phyloP scores from a whole-genome alignment of 805 yeast genomes.

The Wickerhamiella alocasiicola region DNA sequence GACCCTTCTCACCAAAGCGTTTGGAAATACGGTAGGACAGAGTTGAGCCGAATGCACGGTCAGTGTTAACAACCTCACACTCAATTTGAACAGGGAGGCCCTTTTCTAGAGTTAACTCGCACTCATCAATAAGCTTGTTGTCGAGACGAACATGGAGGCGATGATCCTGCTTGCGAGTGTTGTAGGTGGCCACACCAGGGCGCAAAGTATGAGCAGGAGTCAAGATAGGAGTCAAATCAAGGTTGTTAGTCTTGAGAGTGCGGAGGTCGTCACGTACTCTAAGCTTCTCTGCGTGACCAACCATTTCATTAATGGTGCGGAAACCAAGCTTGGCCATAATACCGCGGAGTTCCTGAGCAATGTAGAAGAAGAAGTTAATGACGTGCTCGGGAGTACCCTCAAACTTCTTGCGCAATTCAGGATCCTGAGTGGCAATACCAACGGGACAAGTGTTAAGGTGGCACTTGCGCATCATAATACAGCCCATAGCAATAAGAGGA shows the following conservation, averaged over 20 bases:
- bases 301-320: slow-evolving; percentile 95
- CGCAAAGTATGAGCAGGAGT: slow-evolving; percentile 95
- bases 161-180: slow-evolving; percentile 89
- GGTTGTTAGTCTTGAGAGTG: slow-evolving; percentile 78
- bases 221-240: slow-evolving; percentile 83
- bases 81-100: slow-evolving; percentile 95
- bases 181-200: slow-evolving; percentile 92
- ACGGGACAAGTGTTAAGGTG: slow-evolving; percentile 93
- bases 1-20: slow-evolving; percentile 80
- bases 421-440: slow-evolving; percentile 98
- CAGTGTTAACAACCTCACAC: slow-evolving; percentile 88
- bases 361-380: slow-evolving; percentile 90
- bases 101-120: slow-evolving; percentile 86
- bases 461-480: slow-evolving; percentile 92
- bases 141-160: slow-evolving; percentile 85
- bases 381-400: slow-evolving; percentile 97
- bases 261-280: slow-evolving; percentile 73
- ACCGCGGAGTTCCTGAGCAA: slow-evolving; percentile 80
- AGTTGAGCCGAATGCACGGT: slow-evolving; percentile 91
- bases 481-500: slow-evolving; percentile 93
- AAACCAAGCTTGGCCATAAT: slow-evolving; percentile 93
- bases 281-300: slow-evolving; percentile 89
- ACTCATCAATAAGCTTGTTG: slow-evolving; percentile 90
- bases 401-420: slow-evolving; percentile 80
- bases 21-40: slow-evolving; percentile 88